phyloP scores from a whole-genome alignment of 2,329 filamentous ascomycete genomes.

The Kalmusia sp. region DNA sequence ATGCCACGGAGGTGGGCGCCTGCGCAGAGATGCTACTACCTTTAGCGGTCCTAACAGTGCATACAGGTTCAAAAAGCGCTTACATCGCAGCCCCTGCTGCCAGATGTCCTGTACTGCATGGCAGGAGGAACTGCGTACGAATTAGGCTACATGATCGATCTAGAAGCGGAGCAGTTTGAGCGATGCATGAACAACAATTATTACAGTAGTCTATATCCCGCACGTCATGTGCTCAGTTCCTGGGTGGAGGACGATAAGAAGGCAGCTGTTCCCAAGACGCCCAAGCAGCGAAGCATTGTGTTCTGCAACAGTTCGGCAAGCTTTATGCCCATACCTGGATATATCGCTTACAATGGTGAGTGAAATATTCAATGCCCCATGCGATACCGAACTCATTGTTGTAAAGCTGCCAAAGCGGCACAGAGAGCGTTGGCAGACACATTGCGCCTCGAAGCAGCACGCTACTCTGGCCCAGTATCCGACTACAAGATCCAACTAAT shows the following conservation, averaged over 20 bases:
- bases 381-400: not conserved
- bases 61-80: not conserved
- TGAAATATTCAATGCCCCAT: not conserved
- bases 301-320: constrained; percentile 33
- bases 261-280: no score
- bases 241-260: constrained; percentile 29
- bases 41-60: not conserved
- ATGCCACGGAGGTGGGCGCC: constrained; percentile 4
- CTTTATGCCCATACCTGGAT: constrained; percentile 29
- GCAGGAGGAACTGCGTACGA: constrained; percentile 33
- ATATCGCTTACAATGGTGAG: constrained; percentile 25
- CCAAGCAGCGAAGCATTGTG: constrained; percentile 25
- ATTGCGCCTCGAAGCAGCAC: constrained; percentile 29
- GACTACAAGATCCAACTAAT: constrained; percentile 32
- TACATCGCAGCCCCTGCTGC: constrained; percentile 21
- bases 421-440: constrained; percentile 33
- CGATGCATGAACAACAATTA: constrained; percentile 38
- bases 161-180: constrained; percentile 25
- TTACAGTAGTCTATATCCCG: constrained; percentile 23
- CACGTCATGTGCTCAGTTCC: constrained; percentile 23
- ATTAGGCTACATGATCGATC: constrained; percentile 28
- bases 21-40: not conserved
- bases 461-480: constrained; percentile 21
- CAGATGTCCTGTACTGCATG: constrained; percentile 33
- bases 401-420: constrained; percentile 7